Evolutionary conservation across 2,329 filamentous ascomycete species (phyloP).

Genomic region (Pseudogymnoascus sp.): DNA sequence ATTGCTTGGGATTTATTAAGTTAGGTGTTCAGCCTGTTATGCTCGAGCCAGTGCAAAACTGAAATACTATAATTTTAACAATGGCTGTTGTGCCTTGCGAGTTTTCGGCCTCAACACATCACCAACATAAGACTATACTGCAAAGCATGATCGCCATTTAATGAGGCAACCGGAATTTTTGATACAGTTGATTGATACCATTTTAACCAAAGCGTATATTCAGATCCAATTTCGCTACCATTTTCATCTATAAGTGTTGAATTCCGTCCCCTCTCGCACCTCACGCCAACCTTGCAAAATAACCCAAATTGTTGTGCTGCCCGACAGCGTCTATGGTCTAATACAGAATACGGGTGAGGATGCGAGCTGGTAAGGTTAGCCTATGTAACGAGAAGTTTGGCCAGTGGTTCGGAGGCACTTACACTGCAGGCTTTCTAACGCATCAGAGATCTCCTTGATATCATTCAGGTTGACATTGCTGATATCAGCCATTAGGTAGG

Average conservation of each 20-base stretch:
- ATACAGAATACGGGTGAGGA: slow-evolving; percentile 32
- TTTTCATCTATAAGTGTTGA: slow-evolving; percentile 6
- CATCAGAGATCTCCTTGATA: slow-evolving; percentile 79
- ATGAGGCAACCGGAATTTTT: background rate
- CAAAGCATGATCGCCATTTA: background rate
- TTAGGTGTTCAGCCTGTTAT: background rate
- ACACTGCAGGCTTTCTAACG: slow-evolving; percentile 74
- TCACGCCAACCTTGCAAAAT: slow-evolving; percentile 2
- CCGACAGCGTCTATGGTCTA: slow-evolving; percentile 17
- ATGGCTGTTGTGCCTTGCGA: background rate
- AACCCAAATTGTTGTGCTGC: background rate
- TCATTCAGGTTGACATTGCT: slow-evolving; percentile 73
- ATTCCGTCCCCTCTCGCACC: slow-evolving; percentile 5
- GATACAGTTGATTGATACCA: background rate
- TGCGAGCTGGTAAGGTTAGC: slow-evolving; percentile 27
- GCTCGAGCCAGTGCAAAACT: background rate
- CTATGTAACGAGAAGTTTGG: slow-evolving; percentile 2
- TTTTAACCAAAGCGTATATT: background rate
- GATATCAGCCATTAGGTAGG: slow-evolving; percentile 97
- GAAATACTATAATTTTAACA: background rate
- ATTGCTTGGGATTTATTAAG: background rate
- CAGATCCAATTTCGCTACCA: slow-evolving; percentile 1
- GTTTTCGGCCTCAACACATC: background rate
- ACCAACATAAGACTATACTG: background rate
- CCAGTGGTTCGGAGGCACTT: slow-evolving; percentile 33